Evolutionary conservation across 306 rosid genomes (phyloP).

Genomic region (Prunus dulcis): DNA sequence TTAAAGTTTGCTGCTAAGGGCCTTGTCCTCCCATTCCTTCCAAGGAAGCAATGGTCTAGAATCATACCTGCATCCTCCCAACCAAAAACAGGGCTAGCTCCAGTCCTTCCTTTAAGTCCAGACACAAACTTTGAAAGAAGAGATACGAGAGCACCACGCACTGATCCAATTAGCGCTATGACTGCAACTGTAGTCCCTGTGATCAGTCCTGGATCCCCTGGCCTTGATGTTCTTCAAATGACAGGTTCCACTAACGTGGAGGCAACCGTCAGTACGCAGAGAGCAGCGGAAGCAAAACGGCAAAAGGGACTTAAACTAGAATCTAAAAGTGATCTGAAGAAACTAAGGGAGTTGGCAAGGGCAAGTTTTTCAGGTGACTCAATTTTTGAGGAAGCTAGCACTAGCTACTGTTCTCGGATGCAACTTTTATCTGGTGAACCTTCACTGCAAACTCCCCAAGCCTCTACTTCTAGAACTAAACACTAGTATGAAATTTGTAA

Average conservation of each 20-base stretch:
- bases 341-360: constrained; percentile 55
- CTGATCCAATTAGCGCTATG: constrained; percentile 46
- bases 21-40: constrained; percentile 53
- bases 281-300: constrained; percentile 41
- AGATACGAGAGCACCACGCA: constrained; percentile 23
- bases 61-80: constrained; percentile 28
- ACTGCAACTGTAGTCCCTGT: constrained; percentile 61
- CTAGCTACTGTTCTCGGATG: constrained; percentile 37
- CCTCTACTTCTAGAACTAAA: constrained; percentile 1
- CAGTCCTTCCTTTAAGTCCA: constrained; percentile 32
- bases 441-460: background rate
- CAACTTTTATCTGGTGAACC: constrained; percentile 11
- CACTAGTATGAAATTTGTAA: background rate
- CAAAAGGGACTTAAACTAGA: constrained; percentile 40
- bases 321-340: constrained; percentile 42
- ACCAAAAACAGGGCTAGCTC: constrained; percentile 28
- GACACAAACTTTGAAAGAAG: constrained; percentile 39
- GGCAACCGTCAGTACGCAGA: constrained; percentile 17
- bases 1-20: constrained; percentile 53
- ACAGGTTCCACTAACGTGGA: constrained; percentile 14
- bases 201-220: constrained; percentile 47
- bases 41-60: constrained; percentile 48
- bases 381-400: constrained; percentile 42
- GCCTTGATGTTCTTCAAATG: constrained; percentile 25
- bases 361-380: constrained; percentile 54